These are phyloP conservation scores for Cystobasidiopsis lactophilus DNA, from an alignment of 768 basidiomycete species.

Conservation along the genomic window DNA sequence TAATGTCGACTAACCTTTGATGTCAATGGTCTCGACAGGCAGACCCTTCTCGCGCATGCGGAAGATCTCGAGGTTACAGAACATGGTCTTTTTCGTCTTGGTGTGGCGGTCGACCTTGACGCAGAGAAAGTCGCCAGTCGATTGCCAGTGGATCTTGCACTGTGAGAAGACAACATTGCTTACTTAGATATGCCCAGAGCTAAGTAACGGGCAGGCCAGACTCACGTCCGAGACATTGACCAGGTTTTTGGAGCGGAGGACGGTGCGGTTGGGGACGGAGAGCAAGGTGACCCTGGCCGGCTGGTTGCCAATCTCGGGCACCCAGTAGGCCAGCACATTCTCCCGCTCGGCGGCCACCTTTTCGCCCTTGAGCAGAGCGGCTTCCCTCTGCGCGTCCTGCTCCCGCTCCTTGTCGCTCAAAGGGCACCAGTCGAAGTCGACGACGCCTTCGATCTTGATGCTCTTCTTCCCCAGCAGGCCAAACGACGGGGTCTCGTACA, in stretches of 20 bases:
- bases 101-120: constrained; percentile 98
- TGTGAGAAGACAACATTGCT: constrained; percentile 22
- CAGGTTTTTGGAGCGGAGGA: constrained; percentile 80
- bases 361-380: neutral
- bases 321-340: constrained; percentile 94
- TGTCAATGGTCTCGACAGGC: constrained; percentile 90
- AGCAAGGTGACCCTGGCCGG: constrained; percentile 90
- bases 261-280: constrained; percentile 58
- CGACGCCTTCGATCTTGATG: constrained; percentile 86
- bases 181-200: too few species aligned
- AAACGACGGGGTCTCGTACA: constrained; percentile 89
- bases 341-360: constrained; percentile 31
- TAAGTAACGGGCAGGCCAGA: constrained; percentile 9
- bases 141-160: constrained; percentile 98
- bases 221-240: constrained; percentile 91
- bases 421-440: constrained; percentile 98
- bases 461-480: constrained; percentile 85
- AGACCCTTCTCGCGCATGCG: constrained; percentile 90
- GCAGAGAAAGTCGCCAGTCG: constrained; percentile 91
- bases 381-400: constrained; percentile 28
- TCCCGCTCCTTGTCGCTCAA: constrained; percentile 65
- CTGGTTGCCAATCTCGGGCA: constrained; percentile 84
- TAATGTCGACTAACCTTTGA: constrained; percentile 82
- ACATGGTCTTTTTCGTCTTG: constrained; percentile 94
- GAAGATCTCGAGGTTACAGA: constrained; percentile 96